Base-by-base conservation (phyloP, 352 stramenopile genomes). In the Pythium plurisporium region DNA sequence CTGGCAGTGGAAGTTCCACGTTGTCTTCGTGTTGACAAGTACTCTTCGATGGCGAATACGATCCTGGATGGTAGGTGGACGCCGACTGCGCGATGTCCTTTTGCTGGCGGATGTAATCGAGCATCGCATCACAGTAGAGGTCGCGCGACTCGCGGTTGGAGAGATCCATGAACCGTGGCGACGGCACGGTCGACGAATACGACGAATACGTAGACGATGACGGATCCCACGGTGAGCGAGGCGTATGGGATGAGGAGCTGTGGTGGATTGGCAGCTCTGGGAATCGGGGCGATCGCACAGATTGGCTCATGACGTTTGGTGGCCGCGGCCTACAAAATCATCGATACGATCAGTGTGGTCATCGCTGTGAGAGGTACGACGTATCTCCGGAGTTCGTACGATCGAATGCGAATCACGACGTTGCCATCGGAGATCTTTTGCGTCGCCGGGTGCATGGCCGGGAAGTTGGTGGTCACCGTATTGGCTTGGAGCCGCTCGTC, bases 391-490 rank as follows among this genome's bases (percentile, higher is more conserved):
- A 47, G 41, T 14, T 76, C 79, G 58, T 58, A 89, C 79, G 77
- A 82, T 12, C 75, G 79, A 57, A 89, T 89, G 51, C 76, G 77
- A 56, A 87, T 87, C n/a, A 51, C 48, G 30, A 72, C 82, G 11
- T 26, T 29, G 27, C 62, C 64, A 5, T 73, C 67, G 7, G 75
- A 87, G 45, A 89, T 91, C 50, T 74, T 79, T 40, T 86, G 75
- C 2, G 82, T 91, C 25, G 69, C 69, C n/a, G 79, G 80, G 43
- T 91, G 82, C 82, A 92, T 90, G 9, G 76, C 82, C 19, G 82
- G 80, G 37, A 91, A 92, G 50, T 89, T 90, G 15, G 82, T 92
- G 23, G 66, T 82, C 15, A 71, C 75, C 0, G 76, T 89, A 37
- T 62, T 81, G 30, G 80, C 78, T 22, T 88, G 70, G 5, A 88